Conservation (phyloP, 75 land plant genomes). For the Selaginella moellendorffii region DNA sequence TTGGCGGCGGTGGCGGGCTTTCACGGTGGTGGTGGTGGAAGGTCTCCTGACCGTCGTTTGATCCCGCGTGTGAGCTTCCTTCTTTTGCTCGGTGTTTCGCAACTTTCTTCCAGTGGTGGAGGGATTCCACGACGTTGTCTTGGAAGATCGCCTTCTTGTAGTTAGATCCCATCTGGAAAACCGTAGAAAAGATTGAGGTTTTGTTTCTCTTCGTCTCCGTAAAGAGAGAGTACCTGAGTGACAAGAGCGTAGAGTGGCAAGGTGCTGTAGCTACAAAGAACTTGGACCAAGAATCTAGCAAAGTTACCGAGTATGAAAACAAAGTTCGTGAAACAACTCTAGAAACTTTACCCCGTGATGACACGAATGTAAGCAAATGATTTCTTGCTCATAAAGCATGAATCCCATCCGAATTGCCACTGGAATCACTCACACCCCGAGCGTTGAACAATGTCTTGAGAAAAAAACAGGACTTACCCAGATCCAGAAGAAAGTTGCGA, state of each 20-base stretch:
- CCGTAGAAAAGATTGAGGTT: neutral
- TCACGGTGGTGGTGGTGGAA: too few species aligned
- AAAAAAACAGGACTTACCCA: neutral
- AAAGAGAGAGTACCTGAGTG: constrained; percentile 1
- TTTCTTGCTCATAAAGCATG: neutral
- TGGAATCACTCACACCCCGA: neutral
- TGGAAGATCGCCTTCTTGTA: neutral
- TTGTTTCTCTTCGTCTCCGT: too few species aligned
- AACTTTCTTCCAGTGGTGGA: neutral
- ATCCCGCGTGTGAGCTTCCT: neutral
- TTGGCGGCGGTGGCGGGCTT: neutral
- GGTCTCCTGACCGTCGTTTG: neutral
- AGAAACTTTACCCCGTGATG: neutral
- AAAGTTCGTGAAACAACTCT: too few species aligned
- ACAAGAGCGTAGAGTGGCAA: constrained; percentile 10
- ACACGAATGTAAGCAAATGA: neutral
- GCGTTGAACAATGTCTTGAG: neutral
- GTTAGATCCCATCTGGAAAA: neutral
- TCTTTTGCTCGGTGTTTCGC: neutral
- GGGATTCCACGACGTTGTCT: neutral
- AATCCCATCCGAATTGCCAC: constrained; percentile 9
- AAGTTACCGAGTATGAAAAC: neutral
- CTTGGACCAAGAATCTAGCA: constrained; percentile 1
- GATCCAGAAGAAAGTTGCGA: constrained; percentile 8
- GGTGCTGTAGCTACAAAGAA: constrained; percentile 4